Conservation (phyloP, 2,329 filamentous ascomycete genomes). For the Monascus ruber region DNA sequence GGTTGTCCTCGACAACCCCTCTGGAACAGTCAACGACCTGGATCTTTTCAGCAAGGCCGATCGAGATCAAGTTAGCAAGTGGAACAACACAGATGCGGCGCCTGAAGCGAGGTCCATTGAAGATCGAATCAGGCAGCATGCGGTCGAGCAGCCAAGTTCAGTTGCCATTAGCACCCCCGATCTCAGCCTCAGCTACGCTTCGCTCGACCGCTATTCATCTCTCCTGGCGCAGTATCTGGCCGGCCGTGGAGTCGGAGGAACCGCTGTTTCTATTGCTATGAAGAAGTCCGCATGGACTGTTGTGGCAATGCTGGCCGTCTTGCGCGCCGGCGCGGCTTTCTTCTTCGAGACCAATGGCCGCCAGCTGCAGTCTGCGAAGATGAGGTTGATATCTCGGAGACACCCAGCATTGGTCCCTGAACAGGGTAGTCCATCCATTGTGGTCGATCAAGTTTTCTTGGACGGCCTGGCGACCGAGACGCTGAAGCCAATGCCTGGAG, state of each 20-base stretch:
- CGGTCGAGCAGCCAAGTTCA: neutral
- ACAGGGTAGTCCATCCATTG: neutral
- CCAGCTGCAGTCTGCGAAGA: neutral
- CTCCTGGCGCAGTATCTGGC: neutral
- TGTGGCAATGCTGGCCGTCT: neutral
- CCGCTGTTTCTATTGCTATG: neutral
- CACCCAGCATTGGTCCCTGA: neutral
- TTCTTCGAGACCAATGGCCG: neutral
- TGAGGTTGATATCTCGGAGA: neutral
- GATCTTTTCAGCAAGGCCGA: too few relatives aligned
- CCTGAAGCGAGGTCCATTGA: conserved; percentile 5
- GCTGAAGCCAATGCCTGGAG: too few relatives aligned
- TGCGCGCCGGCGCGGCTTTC: neutral
- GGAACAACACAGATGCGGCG: conserved; percentile 3
- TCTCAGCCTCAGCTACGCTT: neutral
- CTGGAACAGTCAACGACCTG: too few relatives aligned
- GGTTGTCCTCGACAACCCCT: too few relatives aligned
- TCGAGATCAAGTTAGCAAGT: neutral
- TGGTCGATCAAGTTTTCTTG: too few relatives aligned
- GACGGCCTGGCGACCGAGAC: too few relatives aligned
- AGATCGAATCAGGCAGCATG: conserved; percentile 3
- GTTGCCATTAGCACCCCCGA: neutral
- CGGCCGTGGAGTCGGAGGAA: neutral
- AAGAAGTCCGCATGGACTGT: neutral
- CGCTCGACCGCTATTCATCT: neutral